Percentiles rank a stretch among this genome's conserved stretches.
Conservation (phyloP, 2,329 filamentous ascomycete species). For the Sclerotinia minor region DNA sequence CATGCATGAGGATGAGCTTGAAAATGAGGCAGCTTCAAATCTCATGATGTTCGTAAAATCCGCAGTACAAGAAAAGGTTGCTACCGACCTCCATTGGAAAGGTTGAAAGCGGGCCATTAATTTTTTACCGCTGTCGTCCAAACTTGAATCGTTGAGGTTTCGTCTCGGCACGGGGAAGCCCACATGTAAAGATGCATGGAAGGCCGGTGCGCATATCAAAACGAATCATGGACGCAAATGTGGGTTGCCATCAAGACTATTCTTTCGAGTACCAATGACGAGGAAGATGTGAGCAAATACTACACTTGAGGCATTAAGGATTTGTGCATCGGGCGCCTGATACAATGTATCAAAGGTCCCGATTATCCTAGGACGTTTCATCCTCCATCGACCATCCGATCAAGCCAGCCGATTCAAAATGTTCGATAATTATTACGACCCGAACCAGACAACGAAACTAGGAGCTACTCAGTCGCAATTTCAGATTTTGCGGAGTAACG, state of each 20-base stretch:
- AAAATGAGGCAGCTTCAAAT: constrained; percentile 47
- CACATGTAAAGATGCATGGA: constrained; percentile 8
- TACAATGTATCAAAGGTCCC: constrained; percentile 8
- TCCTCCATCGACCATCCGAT: constrained; percentile 6
- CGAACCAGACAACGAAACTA: background rate
- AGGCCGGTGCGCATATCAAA: constrained; percentile 14
- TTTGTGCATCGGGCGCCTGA: constrained; percentile 17
- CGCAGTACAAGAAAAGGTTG: constrained; percentile 58
- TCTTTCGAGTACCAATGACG: constrained; percentile 5
- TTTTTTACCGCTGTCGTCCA: constrained; percentile 22
- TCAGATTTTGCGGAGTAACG: background rate
- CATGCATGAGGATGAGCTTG: constrained; percentile 41
- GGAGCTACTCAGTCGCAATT: background rate
- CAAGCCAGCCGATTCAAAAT: constrained; percentile 7
- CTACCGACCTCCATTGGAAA: constrained; percentile 58
- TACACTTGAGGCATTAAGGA: constrained; percentile 14
- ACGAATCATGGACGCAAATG: background rate
- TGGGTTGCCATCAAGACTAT: background rate
- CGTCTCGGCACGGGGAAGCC: constrained; percentile 5
- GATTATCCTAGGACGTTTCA: constrained; percentile 13
- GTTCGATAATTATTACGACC: background rate
- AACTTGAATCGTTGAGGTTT: constrained; percentile 7
- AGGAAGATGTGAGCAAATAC: constrained; percentile 10
- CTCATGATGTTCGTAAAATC: constrained; percentile 63
- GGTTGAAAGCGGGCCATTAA: constrained; percentile 33